phyloP scores from a whole-genome alignment of 2,329 filamentous ascomycete species.

The Parastagonospora nodorum region DNA sequence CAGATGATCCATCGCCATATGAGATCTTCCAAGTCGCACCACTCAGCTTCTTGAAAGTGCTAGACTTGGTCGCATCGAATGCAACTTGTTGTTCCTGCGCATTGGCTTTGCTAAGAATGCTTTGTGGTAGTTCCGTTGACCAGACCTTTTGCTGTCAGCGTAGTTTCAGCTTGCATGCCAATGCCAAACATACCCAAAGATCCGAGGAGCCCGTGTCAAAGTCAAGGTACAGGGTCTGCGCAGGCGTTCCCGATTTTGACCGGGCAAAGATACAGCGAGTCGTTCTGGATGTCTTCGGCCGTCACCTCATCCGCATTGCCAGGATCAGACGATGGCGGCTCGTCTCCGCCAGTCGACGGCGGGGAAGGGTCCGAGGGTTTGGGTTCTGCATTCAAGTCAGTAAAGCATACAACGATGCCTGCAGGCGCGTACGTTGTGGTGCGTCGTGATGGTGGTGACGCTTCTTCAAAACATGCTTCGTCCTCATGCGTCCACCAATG shows the following conservation, averaged over 20 bases:
- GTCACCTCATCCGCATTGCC: constrained; percentile 55
- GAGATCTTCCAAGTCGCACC: constrained; percentile 66
- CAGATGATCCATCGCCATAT: constrained; percentile 71
- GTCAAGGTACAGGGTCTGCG: constrained; percentile 64
- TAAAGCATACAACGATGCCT: not conserved
- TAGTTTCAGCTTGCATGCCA: not conserved
- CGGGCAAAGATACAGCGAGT: constrained; percentile 67
- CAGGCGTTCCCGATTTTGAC: constrained; percentile 69
- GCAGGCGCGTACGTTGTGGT: too few species aligned
- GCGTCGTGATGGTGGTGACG: not conserved
- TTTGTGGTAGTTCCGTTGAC: constrained; percentile 60
- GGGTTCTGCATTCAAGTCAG: not conserved
- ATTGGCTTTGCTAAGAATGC: constrained; percentile 48
- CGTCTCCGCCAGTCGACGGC: not conserved
- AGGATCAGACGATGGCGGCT: constrained; percentile 6
- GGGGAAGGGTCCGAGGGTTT: not conserved
- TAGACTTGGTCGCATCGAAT: constrained; percentile 66
- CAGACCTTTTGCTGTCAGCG: constrained; percentile 62
- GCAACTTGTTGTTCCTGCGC: constrained; percentile 52
- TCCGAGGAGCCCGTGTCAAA: constrained; percentile 76
- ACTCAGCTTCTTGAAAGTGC: constrained; percentile 58
- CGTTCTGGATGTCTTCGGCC: constrained; percentile 70
- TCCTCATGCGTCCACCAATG: constrained; percentile 1
- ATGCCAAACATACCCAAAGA: constrained; percentile 59
- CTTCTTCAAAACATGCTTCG: not conserved